These are phyloP conservation scores for Nephelium lappaceum DNA, from an alignment of 345 rosid genomes.

Conservation along the genomic window DNA sequence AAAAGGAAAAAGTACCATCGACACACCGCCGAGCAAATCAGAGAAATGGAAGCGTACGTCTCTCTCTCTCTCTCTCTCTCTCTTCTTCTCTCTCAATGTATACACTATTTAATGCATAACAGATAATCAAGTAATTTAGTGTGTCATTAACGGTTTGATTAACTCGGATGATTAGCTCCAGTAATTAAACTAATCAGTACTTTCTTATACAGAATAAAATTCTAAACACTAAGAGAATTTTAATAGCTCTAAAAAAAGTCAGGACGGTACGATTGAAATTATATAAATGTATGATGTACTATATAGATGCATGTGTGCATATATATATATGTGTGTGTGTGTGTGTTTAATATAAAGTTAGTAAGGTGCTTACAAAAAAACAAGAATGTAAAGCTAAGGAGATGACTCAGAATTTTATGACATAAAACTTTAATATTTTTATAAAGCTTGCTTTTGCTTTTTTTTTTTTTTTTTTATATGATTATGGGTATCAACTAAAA, in stretches of 20 bases:
- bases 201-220: too few relatives aligned
- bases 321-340: neutral
- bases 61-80: neutral
- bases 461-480: slow-evolving; percentile 12
- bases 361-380: slow-evolving; percentile 19
- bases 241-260: too few relatives aligned
- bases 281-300: neutral
- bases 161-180: neutral
- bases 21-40: slow-evolving; percentile 92
- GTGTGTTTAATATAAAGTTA: slow-evolving; percentile 12
- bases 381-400: slow-evolving; percentile 24
- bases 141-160: neutral
- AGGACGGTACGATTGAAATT: too few relatives aligned
- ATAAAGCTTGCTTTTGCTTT: slow-evolving; percentile 17
- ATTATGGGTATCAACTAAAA: neutral
- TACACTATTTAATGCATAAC: too few relatives aligned
- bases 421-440: neutral
- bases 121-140: too few relatives aligned
- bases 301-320: neutral
- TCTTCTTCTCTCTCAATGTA: neutral
- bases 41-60: slow-evolving; percentile 96
- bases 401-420: slow-evolving; percentile 30
- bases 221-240: too few relatives aligned
- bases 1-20: slow-evolving; percentile 97
- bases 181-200: too few relatives aligned